phyloP scores from a whole-genome alignment of 345 rosid genomes.

The Eucalyptus viminalis region DNA sequence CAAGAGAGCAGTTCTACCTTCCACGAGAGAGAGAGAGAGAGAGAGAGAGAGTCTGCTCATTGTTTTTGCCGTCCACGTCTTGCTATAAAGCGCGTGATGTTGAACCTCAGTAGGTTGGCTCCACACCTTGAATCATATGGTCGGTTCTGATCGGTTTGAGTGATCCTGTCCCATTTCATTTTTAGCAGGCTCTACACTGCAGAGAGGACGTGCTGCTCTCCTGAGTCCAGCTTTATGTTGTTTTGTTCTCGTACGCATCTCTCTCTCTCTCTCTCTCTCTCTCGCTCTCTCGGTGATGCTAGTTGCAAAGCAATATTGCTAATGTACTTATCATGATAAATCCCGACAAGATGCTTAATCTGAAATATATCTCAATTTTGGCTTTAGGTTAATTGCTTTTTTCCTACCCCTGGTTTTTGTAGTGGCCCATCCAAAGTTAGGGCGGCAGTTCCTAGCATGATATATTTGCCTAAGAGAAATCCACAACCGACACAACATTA shows the following conservation, averaged over 20 bases:
- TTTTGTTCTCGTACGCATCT: neutral
- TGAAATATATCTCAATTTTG: neutral
- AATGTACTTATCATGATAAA: neutral
- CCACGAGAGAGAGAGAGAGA: neutral
- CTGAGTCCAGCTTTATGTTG: neutral
- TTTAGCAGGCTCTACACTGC: neutral
- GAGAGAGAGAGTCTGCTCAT: neutral
- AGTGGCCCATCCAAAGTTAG: neutral
- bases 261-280: neutral
- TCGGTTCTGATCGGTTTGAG: neutral
- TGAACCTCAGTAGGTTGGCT: neutral
- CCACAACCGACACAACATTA: neutral
- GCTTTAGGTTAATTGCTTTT: neutral
- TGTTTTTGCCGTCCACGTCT: neutral
- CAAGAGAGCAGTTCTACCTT: neutral
- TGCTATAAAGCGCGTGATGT: neutral
- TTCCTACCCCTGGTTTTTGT: neutral
- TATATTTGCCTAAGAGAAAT: neutral
- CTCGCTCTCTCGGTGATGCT: neutral
- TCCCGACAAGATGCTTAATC: neutral
- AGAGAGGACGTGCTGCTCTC: neutral
- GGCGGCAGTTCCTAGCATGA: neutral
- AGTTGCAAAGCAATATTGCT: neutral
- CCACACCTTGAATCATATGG: neutral
- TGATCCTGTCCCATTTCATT: neutral